phyloP scores from a whole-genome alignment of 768 basidiomycete genomes.

The Mrakia hoshinonis region DNA sequence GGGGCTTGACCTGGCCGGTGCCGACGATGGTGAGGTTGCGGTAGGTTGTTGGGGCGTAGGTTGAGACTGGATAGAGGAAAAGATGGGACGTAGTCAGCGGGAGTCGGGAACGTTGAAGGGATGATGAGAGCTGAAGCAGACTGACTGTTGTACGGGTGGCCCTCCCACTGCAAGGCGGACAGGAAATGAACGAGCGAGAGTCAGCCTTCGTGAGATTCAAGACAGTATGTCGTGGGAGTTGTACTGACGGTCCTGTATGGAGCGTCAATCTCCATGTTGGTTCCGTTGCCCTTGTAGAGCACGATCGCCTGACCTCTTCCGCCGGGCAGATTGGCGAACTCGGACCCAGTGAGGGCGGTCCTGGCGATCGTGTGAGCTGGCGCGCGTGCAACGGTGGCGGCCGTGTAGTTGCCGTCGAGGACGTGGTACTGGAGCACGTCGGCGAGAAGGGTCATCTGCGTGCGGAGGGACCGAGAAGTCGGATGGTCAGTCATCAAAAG shows the following conservation, averaged over 20 bases:
- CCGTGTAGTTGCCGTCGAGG: background rate
- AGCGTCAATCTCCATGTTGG: conserved; percentile 41
- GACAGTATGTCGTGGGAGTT: background rate
- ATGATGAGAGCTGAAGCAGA: too few relatives aligned
- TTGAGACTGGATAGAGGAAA: conserved; percentile 31
- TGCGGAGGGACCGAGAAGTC: background rate
- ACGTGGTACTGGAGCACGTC: conserved; percentile 8
- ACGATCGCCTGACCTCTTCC: conserved; percentile 47
- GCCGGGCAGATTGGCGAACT: background rate
- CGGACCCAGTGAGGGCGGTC: conserved; percentile 32
- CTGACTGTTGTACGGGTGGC: too few relatives aligned
- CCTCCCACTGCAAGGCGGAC: too few relatives aligned
- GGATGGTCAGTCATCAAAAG: background rate
- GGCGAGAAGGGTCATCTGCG: conserved; percentile 3
- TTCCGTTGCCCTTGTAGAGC: conserved; percentile 31
- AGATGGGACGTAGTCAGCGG: background rate
- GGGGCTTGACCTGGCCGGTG: conserved; percentile 30
- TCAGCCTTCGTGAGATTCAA: too few relatives aligned
- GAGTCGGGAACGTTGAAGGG: background rate
- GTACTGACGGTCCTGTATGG: conserved; percentile 34
- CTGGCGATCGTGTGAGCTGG: conserved; percentile 7
- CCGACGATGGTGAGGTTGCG: conserved; percentile 40
- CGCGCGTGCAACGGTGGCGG: background rate
- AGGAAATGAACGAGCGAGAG: too few relatives aligned
- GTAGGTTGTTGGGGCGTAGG: conserved; percentile 41